Evolutionary conservation across 805 yeast genomes (phyloP), one percentile per base, ranked within the genome.

Genomic region (Candida nemodendra): DNA sequence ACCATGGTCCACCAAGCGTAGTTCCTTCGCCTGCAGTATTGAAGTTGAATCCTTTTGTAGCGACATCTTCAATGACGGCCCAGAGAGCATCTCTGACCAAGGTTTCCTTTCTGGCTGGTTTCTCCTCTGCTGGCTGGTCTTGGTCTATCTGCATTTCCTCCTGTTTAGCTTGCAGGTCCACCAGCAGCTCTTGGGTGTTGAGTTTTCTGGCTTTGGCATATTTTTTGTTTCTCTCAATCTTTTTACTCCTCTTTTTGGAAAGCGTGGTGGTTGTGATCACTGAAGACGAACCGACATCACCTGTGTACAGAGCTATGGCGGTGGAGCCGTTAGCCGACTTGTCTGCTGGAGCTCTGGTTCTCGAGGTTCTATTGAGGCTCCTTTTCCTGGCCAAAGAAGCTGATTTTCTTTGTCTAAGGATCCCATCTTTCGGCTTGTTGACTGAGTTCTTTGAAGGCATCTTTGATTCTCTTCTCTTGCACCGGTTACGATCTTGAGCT

Each of bases 401-500:
- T 30, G 74, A 69, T 59, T 76, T 81, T 35, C 70, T 69, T 42
- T 71, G 69, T 37, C 78, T 66, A 45, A 63, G 66, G 26, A 77
- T 62, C 44, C 74, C 72, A 50, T 74, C 76, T 59, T 81, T 82
- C 32, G 93, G 95, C 62, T 81, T 85, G 63, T 88, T 89, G 48
- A 87, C 71, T 30, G 88, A 77, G 69, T 85, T 87, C 64, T 75
- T 83, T 13, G 89, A 81, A 23, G 95, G 93, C 95, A 86, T 86
- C 14, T 3, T 33, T 33, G 16, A 27, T 15, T 17, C 15, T 22
- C 13, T 19, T 69, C n/a, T n/a, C n/a, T n/a, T n/a, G n/a, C n/a
- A n/a, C n/a, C n/a, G n/a, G n/a, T n/a, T n/a, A n/a, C n/a, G n/a
- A n/a, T n/a, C n/a, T n/a, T n/a, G n/a, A n/a, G n/a, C n/a, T n/a